Evolutionary conservation across 2,329 filamentous ascomycete genomes (phyloP).

Genomic region (Aspergillaceae sp.): DNA sequence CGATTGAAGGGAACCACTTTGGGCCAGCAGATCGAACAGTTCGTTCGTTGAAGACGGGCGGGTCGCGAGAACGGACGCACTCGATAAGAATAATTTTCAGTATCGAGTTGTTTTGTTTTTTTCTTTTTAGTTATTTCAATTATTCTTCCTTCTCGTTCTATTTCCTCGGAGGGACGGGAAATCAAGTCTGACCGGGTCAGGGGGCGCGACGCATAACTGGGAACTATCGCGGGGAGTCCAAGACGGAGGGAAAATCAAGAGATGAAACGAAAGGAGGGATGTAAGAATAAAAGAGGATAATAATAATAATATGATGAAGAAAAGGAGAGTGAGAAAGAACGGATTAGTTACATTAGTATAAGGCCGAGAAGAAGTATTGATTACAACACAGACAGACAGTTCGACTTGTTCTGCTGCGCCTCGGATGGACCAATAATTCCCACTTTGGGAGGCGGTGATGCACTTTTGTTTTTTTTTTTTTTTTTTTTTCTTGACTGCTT

Average conservation of each 20-base stretch:
- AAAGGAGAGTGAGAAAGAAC: not conserved
- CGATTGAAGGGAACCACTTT: too few relatives aligned
- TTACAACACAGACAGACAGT: too few relatives aligned
- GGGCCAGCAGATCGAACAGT: too few relatives aligned
- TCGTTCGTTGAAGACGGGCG: too few relatives aligned
- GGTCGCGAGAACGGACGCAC: too few relatives aligned
- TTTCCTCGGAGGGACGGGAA: not conserved
- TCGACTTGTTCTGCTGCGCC: too few relatives aligned
- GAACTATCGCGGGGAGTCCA: constrained; percentile 7
- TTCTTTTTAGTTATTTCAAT: not conserved
- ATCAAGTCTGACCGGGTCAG: constrained; percentile 6
- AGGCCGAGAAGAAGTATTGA: too few relatives aligned
- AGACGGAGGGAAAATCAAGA: constrained; percentile 5
- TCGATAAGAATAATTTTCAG: too few relatives aligned
- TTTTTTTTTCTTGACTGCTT: too few relatives aligned
- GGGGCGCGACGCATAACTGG: constrained; percentile 15
- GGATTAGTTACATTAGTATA: not conserved
- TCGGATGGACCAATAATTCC: too few relatives aligned
- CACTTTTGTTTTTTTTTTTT: too few relatives aligned
- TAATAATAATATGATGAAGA: constrained; percentile 5
- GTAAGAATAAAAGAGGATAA: constrained; percentile 6
- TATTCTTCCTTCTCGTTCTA: not conserved
- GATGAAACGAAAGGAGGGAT: constrained; percentile 1
- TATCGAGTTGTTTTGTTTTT: not conserved
- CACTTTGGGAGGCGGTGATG: too few relatives aligned